Conservation (phyloP, 441 rosid genomes). For the Flueggea neowawraea region DNA sequence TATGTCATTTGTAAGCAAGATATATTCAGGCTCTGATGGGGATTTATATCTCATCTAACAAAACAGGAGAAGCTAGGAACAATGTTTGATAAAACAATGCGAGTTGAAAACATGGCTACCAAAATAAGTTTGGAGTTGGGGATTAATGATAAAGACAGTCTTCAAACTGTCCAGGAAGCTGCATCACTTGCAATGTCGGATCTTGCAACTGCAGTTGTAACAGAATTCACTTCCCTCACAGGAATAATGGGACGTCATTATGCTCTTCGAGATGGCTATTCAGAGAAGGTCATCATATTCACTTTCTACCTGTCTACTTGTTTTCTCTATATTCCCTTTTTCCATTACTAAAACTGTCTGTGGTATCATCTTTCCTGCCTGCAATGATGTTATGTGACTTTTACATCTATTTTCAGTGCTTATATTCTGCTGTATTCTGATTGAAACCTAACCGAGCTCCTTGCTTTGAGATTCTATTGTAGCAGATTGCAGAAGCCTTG, state of each 20-base stretch:
- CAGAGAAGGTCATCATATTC: slow-evolving; percentile 60
- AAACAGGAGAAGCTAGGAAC: slow-evolving; percentile 95
- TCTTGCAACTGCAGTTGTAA: slow-evolving; percentile 94
- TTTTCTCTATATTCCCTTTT: background rate
- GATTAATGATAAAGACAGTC: slow-evolving; percentile 45
- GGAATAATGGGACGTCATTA: slow-evolving; percentile 98
- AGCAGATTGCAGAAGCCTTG: slow-evolving; percentile 92
- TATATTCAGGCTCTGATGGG: slow-evolving; percentile 6
- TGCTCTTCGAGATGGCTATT: slow-evolving; percentile 92
- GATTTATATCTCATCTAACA: slow-evolving; percentile 12
- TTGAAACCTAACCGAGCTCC: background rate
- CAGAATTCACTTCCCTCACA: slow-evolving; percentile 87
- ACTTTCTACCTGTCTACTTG: background rate
- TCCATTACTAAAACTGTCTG: background rate
- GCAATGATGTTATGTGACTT: background rate
- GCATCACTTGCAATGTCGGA: slow-evolving; percentile 97
- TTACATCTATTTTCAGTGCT: background rate
- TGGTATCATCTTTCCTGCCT: background rate
- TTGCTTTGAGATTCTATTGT: slow-evolving; percentile 11
- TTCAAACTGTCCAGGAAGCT: slow-evolving; percentile 64
- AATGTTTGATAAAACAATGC: slow-evolving; percentile 81
- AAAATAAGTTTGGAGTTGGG: slow-evolving; percentile 53
- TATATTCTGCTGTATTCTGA: background rate
- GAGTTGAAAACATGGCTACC: slow-evolving; percentile 53
- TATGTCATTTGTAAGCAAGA: too few species aligned